phyloP scores from a whole-genome alignment of 202 grass and related monocot genomes.

The Zoysia matrella region DNA sequence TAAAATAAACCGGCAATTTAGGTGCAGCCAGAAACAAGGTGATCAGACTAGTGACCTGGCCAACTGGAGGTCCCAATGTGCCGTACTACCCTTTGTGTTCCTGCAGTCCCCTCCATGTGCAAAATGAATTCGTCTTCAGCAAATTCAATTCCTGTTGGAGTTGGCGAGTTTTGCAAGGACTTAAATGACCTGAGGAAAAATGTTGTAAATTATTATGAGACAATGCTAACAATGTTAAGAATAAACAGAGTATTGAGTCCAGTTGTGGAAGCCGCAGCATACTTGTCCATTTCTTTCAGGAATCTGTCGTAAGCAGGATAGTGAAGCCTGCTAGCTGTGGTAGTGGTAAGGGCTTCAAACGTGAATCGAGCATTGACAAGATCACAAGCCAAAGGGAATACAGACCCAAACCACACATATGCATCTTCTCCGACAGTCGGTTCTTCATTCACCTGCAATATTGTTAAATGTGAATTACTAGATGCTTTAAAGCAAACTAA shows the following conservation, averaged over 20 bases:
- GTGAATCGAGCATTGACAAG: conserved; percentile 89
- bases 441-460: conserved; percentile 76
- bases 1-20: neutral
- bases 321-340: conserved; percentile 74
- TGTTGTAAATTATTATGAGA: neutral
- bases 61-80: conserved; percentile 74
- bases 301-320: conserved; percentile 93
- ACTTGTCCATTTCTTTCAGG: conserved; percentile 96
- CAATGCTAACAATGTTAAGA: neutral
- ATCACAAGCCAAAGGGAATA: conserved; percentile 83
- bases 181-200: conserved; percentile 58
- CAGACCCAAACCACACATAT: conserved; percentile 85
- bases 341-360: conserved; percentile 79
- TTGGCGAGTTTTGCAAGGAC: conserved; percentile 59
- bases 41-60: conserved; percentile 62
- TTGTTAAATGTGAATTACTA: conserved; percentile 4
- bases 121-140: conserved; percentile 83
- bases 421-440: conserved; percentile 81
- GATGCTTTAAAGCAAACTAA: conserved; percentile 17
- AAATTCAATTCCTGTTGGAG: conserved; percentile 72
- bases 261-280: conserved; percentile 17
- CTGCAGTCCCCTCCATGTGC: conserved; percentile 73
- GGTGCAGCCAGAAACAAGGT: conserved; percentile 22
- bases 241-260: neutral
- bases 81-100: conserved; percentile 80